Base-by-base conservation (phyloP, 176 grass and related monocot species). In the Pontederia paniculata region DNA sequence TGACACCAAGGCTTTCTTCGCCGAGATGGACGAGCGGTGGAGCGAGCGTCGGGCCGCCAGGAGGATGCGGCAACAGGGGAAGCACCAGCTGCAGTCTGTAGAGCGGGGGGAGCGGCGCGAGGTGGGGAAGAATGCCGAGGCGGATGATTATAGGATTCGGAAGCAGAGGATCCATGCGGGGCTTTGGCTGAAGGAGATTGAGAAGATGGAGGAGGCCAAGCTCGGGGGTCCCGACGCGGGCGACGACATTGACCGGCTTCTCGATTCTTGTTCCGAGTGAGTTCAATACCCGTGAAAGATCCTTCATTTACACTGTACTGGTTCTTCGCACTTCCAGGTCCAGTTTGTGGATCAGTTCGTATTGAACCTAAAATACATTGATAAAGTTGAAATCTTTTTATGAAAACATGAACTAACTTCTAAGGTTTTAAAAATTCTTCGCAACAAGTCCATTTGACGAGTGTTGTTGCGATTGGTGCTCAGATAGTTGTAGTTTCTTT, bases 21-120 rank as follows among this genome's bases (percentile, higher is more conserved):
- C 86, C 8, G 86, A 91, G 74, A 97, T 91, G 93, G 83, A 91
- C 78, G 83, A 97, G 74, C 74, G 80, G 67, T 97, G 80, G 87
- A 63, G 13, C 44, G 60, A 88, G 73, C 69, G 85, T 69, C 80
- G 85, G 16, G 42, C 23, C 10, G 50, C 73, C 63, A 70, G 65
- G 70, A 50, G 78, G 50, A 71, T 48, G 60, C 78, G 58, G 44
- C 45, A 57, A 17, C 44, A 70, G 64, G 65, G 54, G 31, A 25
- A 52, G 28, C 28, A 37, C 28, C 28, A 37, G 28, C 7, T 37
- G 54, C 57, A 48, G 13, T 52, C 52, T 50, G 79, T 18, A 57
- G 82, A 52, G 58, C 37, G 23, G 66, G 54, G 25, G 25, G 62
- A 76, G 55, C 74, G 44, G 51, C 44, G 46, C 28, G 65, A 12